These are phyloP conservation scores for Calendula officinalis DNA, from an alignment of 129 eudicot species.

Conservation along the genomic window DNA sequence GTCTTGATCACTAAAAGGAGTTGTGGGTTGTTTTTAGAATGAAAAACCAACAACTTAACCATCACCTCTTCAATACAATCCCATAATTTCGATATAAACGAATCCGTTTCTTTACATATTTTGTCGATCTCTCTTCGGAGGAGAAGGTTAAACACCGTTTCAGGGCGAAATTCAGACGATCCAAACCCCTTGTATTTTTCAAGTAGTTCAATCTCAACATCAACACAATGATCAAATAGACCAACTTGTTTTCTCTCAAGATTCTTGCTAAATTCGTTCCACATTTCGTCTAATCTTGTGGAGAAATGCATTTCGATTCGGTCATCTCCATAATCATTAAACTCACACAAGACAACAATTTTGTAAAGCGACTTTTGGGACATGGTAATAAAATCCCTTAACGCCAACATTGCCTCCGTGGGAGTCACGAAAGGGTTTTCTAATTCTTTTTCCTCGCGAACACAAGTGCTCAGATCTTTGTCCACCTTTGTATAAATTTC, in stretches of 20 bases:
- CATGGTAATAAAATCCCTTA: neutral
- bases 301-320: neutral
- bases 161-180: neutral
- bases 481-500: neutral
- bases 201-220: constrained; percentile 4
- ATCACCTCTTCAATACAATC: constrained; percentile 7
- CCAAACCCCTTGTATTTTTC: neutral
- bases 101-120: neutral
- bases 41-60: neutral
- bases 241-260: neutral
- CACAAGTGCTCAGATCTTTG: constrained; percentile 10
- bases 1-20: neutral
- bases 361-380: constrained; percentile 5
- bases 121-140: neutral
- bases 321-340: neutral
- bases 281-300: neutral
- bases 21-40: neutral
- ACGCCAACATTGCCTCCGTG: neutral
- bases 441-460: neutral
- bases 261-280: neutral
- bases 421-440: neutral
- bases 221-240: neutral
- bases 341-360: neutral
- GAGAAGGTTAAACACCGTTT: neutral
- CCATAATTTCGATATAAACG: neutral